Base-by-base conservation (phyloP, 768 basidiomycete species). In the Kwoniella dejecticola region DNA sequence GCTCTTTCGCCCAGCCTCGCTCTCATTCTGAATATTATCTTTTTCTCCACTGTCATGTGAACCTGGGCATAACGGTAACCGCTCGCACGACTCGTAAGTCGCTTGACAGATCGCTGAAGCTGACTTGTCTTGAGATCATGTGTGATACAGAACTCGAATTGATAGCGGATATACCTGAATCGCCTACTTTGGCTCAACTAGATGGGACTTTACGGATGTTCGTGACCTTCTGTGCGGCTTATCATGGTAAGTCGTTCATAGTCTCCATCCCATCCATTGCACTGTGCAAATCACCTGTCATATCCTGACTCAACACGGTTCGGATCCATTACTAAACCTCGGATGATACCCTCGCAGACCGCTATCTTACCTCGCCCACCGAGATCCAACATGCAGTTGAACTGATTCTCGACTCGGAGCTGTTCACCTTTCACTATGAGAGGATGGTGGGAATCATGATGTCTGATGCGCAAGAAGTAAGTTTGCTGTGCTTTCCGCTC, bases 371-470 rank as follows among this genome's bases (percentile, higher is more conserved):
- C 63, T 88, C 85, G 56, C 88, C 88, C 2, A 78, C 89, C 24
- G 91, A 95, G 70, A 83, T 97, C 46, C 86, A 91, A 63, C 88
- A 92, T 75, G 91, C 91, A 11, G 88, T 89, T 68, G 81, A 84
- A 40, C 79, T 89, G 29, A 80, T 98, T 12, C 81, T 94, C 41
- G 85, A 86, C 55, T 92, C 90, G 0, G 92, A 94, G 72, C 83
- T 98, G 40, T 96, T 97, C 70, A 79, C 84, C 2, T 94, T 89
- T 71, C 92, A 97, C 77, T 92, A 90, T 2, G 92, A 93, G 73
- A 82, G 95, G 31, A 94, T 94, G 90, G 85, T 87, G 57, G 89
- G 91, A 66, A 84, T 89, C 41, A 81, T 92, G 48, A 81, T 88
- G 36, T 83, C 87, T 48, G 87, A 90, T 68, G 84, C 85, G 12